Evolutionary conservation across 2,329 filamentous ascomycete genomes (phyloP).

Genomic region (Aureobasidium lini): DNA sequence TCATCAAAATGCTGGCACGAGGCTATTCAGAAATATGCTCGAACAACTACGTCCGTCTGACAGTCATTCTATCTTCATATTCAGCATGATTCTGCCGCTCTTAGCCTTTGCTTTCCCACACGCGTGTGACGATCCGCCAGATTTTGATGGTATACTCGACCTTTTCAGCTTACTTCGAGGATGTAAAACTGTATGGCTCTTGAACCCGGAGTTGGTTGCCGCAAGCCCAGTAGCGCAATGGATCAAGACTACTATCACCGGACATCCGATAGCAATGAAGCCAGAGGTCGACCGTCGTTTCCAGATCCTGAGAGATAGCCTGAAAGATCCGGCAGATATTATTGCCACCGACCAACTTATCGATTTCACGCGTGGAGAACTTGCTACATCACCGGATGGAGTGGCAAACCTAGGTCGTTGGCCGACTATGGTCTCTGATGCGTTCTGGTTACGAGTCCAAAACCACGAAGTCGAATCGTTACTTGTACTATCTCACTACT

Average conservation of each 20-base stretch:
- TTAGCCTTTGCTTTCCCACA: constrained; percentile 22
- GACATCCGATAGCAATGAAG: background rate
- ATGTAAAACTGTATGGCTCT: constrained; percentile 19
- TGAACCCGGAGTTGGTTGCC: constrained; percentile 17
- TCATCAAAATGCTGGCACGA: constrained; percentile 23
- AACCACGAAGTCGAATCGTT: constrained; percentile 19
- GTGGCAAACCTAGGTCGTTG: constrained; percentile 20
- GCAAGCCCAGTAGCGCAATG: constrained; percentile 6
- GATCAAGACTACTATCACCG: background rate
- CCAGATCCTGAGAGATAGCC: constrained; percentile 2
- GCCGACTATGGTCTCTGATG: constrained; percentile 21
- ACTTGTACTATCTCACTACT: constrained; percentile 19
- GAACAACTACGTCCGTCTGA: constrained; percentile 14
- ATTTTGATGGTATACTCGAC: constrained; percentile 22
- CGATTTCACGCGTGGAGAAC: background rate
- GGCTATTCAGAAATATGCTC: constrained; percentile 21
- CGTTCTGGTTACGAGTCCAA: constrained; percentile 18
- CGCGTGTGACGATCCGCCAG: constrained; percentile 17
- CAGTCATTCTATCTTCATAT: constrained; percentile 19
- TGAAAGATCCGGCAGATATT: constrained; percentile 11
- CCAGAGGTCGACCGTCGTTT: constrained; percentile 3
- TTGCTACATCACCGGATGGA: constrained; percentile 11
- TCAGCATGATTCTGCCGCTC: constrained; percentile 22
- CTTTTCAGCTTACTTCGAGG: constrained; percentile 22
- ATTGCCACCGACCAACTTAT: constrained; percentile 1